These are phyloP conservation scores for Fraxinus quadrangulata DNA, from an alignment of 257 asterid species.

Conservation along the genomic window DNA sequence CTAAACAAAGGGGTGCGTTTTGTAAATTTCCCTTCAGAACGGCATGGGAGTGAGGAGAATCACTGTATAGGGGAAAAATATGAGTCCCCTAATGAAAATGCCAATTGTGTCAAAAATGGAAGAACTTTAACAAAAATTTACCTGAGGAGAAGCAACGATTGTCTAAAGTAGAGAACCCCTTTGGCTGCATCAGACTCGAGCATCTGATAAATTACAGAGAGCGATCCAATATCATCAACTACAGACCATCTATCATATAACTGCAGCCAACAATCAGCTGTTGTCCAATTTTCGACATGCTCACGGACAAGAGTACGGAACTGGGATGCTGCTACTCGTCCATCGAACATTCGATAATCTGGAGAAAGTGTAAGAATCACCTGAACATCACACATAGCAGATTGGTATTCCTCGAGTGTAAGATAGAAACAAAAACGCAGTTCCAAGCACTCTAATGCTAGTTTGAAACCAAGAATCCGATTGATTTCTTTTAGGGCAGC, in stretches of 20 bases:
- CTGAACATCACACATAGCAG: constrained; percentile 88
- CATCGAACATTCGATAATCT: constrained; percentile 82
- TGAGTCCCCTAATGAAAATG: background rate
- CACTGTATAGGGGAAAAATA: background rate
- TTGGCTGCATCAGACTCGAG: constrained; percentile 92
- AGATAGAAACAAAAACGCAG: constrained; percentile 89
- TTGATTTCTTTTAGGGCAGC: constrained; percentile 85
- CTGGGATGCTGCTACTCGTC: constrained; percentile 82
- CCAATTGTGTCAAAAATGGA: background rate
- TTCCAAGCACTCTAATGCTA: constrained; percentile 94
- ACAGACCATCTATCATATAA: constrained; percentile 93
- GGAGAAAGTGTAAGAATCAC: constrained; percentile 90
- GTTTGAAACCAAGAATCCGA: constrained; percentile 84
- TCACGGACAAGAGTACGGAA: constrained; percentile 82
- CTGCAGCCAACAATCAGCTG: constrained; percentile 98
- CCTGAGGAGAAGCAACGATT: constrained; percentile 96
- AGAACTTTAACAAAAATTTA: constrained; percentile 25
- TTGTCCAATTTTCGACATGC: constrained; percentile 93
- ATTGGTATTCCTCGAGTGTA: constrained; percentile 79
- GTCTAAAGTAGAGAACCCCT: constrained; percentile 92
- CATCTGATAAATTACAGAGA: constrained; percentile 97
- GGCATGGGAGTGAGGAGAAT: background rate
- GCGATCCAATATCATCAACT: constrained; percentile 96
- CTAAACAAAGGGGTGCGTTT: too few relatives aligned
- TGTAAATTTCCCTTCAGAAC: background rate